Evolutionary conservation across 805 yeast species (phyloP), one percentile per base, ranked within the genome.

Genomic region (Naumovozyma dairenensis): DNA sequence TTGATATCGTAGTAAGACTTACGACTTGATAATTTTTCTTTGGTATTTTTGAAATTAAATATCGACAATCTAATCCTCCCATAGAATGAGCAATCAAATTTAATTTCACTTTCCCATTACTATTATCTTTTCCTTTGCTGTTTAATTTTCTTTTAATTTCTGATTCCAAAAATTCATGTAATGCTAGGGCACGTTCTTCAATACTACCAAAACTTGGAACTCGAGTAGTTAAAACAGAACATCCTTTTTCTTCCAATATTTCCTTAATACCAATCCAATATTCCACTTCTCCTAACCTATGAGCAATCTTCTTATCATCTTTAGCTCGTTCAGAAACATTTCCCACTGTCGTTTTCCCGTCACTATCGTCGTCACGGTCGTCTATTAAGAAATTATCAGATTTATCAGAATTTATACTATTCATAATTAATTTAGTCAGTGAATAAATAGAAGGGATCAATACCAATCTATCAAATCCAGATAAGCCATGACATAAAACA

Each of bases 21-120:
- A 67, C 73, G 6, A 87, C 80, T 44, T 73, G 61, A 45, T 73
- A 78, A 28, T 66, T 58, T 22, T 60, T 51, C 13, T 29, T 28
- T 31, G 63, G 56, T 3, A 80, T 51, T 31, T 69, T 62, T 1
- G 82, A 67, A 2, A 85, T 80, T 43, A 87, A 56, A 51, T 76
- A 83, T 33, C 96, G 61, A 21, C 86, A 73, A 50, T 87, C 96
- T 20, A 86, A 60, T 0, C 96, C 96, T 4, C 96, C 96, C 96
- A 86, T 85, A 0, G 95, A 84, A 52, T 86, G 96, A 5, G 92
- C 92, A 17, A 86, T 66, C 28, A 86, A 53, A 49, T 87, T 87
- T 12, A 86, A 66, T 38, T 74, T 75, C 15, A 74, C 43, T 9
- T 60, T 62, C n/a, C n/a, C n/a, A 7, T 36, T 37, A 24, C 58